Conservation (phyloP, 176 grass and related monocot species). For the Oryza longistaminata region DNA sequence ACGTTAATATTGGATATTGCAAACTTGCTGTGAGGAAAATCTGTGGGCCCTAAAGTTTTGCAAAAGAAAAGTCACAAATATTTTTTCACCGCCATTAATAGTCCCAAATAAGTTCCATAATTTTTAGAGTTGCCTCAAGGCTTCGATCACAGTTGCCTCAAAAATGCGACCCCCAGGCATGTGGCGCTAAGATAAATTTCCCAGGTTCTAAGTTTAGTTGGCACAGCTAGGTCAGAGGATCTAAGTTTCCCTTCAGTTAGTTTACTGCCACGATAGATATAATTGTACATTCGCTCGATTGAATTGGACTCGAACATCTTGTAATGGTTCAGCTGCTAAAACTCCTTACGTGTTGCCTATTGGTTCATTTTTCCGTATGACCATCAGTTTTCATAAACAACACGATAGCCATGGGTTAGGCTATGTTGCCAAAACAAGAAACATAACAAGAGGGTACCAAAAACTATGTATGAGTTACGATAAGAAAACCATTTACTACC, state of each 20-base stretch:
- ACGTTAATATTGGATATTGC: neutral
- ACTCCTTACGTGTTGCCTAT: neutral
- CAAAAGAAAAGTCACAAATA: neutral
- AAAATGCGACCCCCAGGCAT: neutral
- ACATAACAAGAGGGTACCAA: neutral
- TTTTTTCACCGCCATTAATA: neutral
- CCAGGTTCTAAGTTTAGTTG: neutral
- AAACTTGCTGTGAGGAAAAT: neutral
- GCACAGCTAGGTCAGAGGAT: neutral
- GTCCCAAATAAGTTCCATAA: neutral
- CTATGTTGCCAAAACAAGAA: slow-evolving; percentile 20
- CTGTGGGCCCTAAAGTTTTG: neutral
- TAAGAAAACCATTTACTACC: neutral
- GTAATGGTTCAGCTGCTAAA: slow-evolving; percentile 13
- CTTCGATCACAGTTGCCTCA: neutral
- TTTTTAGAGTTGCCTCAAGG: neutral
- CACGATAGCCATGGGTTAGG: neutral
- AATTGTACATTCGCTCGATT: neutral
- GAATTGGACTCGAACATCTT: neutral
- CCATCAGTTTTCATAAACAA: neutral
- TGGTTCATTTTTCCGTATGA: slow-evolving; percentile 3
- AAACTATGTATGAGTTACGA: neutral
- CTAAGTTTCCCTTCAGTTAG: neutral
- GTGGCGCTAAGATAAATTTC: too few relatives aligned
- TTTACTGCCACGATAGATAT: neutral